Conservation (phyloP, 441 rosid species). For the Melastoma candidum region DNA sequence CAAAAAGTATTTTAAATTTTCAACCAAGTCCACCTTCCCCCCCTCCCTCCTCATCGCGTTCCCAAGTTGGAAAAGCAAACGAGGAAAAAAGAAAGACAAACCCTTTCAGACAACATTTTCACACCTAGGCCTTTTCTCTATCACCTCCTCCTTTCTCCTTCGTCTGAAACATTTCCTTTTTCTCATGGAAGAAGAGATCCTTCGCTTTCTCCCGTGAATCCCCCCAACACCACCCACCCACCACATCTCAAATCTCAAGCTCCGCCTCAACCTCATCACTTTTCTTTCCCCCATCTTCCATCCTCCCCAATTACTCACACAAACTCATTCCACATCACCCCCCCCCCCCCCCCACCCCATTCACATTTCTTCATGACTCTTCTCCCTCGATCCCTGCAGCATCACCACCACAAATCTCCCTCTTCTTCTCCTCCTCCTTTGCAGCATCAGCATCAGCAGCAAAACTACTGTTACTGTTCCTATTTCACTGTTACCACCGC, state of each 20-base stretch:
- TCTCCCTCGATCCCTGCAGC: not conserved
- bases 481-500: constrained; percentile 1
- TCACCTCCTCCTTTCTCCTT: not conserved
- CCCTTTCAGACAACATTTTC: too few species aligned
- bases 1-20: too few species aligned
- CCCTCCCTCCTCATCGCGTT: too few species aligned
- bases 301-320: not conserved
- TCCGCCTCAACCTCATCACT: not conserved
- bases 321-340: not conserved
- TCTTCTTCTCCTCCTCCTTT: not conserved
- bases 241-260: not conserved
- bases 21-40: too few species aligned
- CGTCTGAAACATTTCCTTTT: not conserved
- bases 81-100: too few species aligned
- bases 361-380: constrained; percentile 18
- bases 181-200: constrained; percentile 14
- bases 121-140: not conserved
- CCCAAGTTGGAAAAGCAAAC: too few species aligned
- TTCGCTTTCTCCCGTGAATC: constrained; percentile 22
- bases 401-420: constrained; percentile 7
- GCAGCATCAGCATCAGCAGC: too few species aligned
- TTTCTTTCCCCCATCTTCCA: not conserved
- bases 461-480: not conserved
- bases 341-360: not conserved
- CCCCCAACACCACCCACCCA: too few species aligned